These are phyloP conservation scores for Podaxis pistillaris DNA, from an alignment of 768 basidiomycete species.

Conservation along the genomic window DNA sequence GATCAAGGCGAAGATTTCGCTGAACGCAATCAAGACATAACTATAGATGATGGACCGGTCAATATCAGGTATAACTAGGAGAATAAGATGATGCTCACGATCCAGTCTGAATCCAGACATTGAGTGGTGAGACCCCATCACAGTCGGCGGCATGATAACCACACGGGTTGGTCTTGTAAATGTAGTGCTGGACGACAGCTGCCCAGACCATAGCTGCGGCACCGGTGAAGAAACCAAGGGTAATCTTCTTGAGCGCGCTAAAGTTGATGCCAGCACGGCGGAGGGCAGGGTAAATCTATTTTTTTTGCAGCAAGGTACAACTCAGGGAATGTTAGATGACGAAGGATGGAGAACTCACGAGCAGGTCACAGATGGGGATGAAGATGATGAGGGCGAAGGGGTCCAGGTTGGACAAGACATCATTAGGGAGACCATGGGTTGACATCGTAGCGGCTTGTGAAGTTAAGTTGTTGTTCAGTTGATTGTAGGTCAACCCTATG, in stretches of 20 bases:
- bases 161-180: slow-evolving; percentile 66
- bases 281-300: slow-evolving; percentile 56
- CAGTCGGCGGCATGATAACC: slow-evolving; percentile 56
- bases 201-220: slow-evolving; percentile 68
- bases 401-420: slow-evolving; percentile 76
- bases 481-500: slow-evolving; percentile 75
- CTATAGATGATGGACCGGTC: slow-evolving; percentile 24
- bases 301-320: slow-evolving; percentile 9
- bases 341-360: slow-evolving; percentile 31
- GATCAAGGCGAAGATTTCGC: slow-evolving; percentile 79
- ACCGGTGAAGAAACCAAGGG: slow-evolving; percentile 55
- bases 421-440: slow-evolving; percentile 71
- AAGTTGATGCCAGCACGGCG: slow-evolving; percentile 53
- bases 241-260: slow-evolving; percentile 57
- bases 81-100: slow-evolving; percentile 39
- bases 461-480: slow-evolving; percentile 74
- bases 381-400: slow-evolving; percentile 71
- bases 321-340: too few species aligned
- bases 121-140: slow-evolving; percentile 52
- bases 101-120: slow-evolving; percentile 77
- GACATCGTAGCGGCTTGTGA: slow-evolving; percentile 80
- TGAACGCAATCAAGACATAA: slow-evolving; percentile 65
- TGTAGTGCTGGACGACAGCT: slow-evolving; percentile 70
- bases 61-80: not conserved
- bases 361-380: slow-evolving; percentile 64